These are phyloP conservation scores for Astrocystis sublimbata DNA, from an alignment of 495 filamentous ascomycete species.

Conservation along the genomic window DNA sequence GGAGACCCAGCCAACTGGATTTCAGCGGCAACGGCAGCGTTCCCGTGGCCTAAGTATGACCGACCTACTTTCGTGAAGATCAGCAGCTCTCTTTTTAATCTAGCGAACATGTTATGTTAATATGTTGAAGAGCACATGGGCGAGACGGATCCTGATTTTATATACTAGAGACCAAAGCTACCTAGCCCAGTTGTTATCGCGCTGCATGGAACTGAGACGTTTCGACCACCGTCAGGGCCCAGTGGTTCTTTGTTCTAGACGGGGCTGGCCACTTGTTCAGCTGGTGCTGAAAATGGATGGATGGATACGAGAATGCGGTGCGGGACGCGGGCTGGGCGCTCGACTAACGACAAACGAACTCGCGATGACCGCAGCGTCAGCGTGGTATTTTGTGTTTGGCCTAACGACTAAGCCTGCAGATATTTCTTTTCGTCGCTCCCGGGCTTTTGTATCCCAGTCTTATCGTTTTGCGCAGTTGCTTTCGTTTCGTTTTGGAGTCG, in stretches of 20 bases:
- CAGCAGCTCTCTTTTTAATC: too few relatives aligned
- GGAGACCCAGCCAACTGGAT: too few relatives aligned
- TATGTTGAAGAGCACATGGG: not conserved
- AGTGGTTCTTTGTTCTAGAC: constrained; percentile 3
- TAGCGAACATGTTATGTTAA: too few relatives aligned
- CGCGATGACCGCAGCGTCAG: constrained; percentile 4
- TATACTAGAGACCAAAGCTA: not conserved
- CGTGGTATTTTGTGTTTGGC: too few relatives aligned
- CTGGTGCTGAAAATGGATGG: too few relatives aligned
- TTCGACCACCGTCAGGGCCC: too few relatives aligned
- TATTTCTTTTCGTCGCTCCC: constrained; percentile 5
- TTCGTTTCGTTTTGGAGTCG: not conserved
- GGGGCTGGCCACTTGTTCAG: not conserved
- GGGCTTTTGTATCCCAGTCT: not conserved
- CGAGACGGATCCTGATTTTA: not conserved
- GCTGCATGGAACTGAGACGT: not conserved
- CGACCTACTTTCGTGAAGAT: too few relatives aligned
- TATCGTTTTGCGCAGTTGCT: not conserved
- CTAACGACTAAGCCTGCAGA: not conserved
- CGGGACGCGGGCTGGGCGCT: not conserved
- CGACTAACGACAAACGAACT: not conserved
- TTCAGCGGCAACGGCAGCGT: too few relatives aligned
- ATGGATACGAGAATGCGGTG: not conserved
- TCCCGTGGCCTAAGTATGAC: not conserved
- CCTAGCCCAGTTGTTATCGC: not conserved